These are phyloP conservation scores for Rhizophlyctis rosea DNA, from an alignment of 192 early-diverging fungal genomes.

Conservation along the genomic window DNA sequence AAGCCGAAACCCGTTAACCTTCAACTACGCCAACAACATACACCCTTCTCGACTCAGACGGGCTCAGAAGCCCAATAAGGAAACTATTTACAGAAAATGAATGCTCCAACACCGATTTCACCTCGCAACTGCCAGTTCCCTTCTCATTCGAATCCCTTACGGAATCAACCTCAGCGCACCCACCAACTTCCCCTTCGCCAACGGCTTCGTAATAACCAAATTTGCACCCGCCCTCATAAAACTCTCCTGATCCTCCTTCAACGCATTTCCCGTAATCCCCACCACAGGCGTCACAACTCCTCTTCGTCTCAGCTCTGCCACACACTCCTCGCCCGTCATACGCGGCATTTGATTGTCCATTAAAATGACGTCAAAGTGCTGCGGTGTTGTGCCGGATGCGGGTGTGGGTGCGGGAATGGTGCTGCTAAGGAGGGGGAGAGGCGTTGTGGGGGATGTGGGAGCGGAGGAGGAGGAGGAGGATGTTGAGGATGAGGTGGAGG, in stretches of 20 bases:
- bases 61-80: too few species aligned
- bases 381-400: not conserved
- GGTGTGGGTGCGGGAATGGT: not conserved
- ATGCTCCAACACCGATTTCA: too few species aligned
- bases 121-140: too few species aligned
- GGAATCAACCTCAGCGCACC: constrained; percentile 19
- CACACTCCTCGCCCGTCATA: constrained; percentile 18
- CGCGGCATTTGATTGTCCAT: constrained; percentile 32
- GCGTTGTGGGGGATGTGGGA: not conserved
- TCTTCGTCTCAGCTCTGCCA: constrained; percentile 7
- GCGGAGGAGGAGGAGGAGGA: not conserved
- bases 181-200: constrained; percentile 15
- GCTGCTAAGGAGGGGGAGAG: not conserved
- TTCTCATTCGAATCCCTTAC: too few species aligned
- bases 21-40: too few species aligned
- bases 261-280: constrained; percentile 23
- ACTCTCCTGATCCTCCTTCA: constrained; percentile 23
- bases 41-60: too few species aligned
- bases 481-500: constrained; percentile 3
- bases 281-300: constrained; percentile 15
- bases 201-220: constrained; percentile 25
- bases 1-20: too few species aligned
- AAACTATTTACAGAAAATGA: too few species aligned
- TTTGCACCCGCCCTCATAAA: constrained; percentile 18
- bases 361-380: constrained; percentile 20